Evolutionary conservation across 2,329 filamentous ascomycete species (phyloP), one percentile per base, ranked within the genome.

Genomic region (Venturia oleaginea): DNA sequence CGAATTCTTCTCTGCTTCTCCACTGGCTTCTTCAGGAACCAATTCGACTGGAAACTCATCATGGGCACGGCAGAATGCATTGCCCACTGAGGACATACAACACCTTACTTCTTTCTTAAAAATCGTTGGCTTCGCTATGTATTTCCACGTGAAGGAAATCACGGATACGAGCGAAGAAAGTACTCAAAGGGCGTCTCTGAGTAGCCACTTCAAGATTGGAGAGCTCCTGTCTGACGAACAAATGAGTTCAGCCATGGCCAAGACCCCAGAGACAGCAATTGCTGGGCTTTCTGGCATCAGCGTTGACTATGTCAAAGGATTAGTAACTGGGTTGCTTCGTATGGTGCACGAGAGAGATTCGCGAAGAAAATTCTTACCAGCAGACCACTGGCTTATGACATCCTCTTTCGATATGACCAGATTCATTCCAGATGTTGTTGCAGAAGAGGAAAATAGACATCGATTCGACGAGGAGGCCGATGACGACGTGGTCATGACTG

Each of bases 311-410:
- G 85, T 97, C 65, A 89, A 91, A 71, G 85, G 83, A n/a, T 81
- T 93, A 2, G 85, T 92, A 7, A 95, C 91, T 2, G 87, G 86
- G 3, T 83, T 95, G 0, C 81, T 97, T 71, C 87, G 89, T 65
- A 93, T 95, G 83, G 79, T 97, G 10, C 97, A 97, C 72, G 92
- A 97, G 75, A 83, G 93, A 73, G 93, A 97, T 74, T 99, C 94
- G 8, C 83, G 94, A 66, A 86, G 92, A 27, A 86, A 84, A 37
- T 97, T 97, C 72, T 77, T 97, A 27, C 89, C 91, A 1, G 77
- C 82, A n/a, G 84, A 86, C 60, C 92, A 96, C 73, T 99, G 94
- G 94, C 80, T 97, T 42, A 97, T 97, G 92, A 94, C 89, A 0
- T 88, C 86, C 66, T 80, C 81, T 24, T 90, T 97, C 65, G 89